These are phyloP conservation scores for Petunia secreta DNA, from an alignment of 257 asterid species.

Conservation along the genomic window DNA sequence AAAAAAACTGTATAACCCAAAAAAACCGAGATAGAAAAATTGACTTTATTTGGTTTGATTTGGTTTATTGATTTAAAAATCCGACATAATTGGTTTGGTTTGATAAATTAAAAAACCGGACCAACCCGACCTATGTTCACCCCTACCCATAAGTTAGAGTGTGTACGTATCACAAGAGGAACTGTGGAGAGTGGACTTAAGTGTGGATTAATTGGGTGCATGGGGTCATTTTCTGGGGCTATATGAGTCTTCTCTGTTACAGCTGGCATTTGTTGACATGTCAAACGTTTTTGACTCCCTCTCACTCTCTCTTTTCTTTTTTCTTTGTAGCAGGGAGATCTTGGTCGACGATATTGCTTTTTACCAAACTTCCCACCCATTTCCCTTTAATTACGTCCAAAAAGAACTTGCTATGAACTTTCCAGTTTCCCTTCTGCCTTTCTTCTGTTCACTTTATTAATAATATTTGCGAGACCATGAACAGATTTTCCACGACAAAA, in stretches of 20 bases:
- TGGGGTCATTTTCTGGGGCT: neutral
- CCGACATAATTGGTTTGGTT: too few species aligned
- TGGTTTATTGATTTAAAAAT: too few species aligned
- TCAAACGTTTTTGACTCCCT: constrained; percentile 25
- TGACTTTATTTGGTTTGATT: too few species aligned
- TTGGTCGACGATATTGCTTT: constrained; percentile 24
- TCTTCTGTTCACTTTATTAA: too few species aligned
- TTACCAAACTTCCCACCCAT: constrained; percentile 33
- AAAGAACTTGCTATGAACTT: neutral
- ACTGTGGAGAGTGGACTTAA: neutral
- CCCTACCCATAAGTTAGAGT: neutral
- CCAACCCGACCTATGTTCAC: too few species aligned
- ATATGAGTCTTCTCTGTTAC: constrained; percentile 23
- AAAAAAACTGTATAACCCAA: too few species aligned
- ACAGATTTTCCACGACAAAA: neutral
- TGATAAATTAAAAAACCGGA: too few species aligned
- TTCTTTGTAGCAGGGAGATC: neutral
- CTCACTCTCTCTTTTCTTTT: neutral
- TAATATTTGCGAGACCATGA: neutral
- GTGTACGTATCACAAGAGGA: neutral
- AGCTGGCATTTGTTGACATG: constrained; percentile 44
- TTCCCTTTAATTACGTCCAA: neutral
- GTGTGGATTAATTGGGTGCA: constrained; percentile 1
- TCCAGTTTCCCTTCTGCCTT: neutral
- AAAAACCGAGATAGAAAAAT: too few species aligned